Base-by-base conservation (phyloP, 2,329 filamentous ascomycete species). In the Aspergillus alliaceus region DNA sequence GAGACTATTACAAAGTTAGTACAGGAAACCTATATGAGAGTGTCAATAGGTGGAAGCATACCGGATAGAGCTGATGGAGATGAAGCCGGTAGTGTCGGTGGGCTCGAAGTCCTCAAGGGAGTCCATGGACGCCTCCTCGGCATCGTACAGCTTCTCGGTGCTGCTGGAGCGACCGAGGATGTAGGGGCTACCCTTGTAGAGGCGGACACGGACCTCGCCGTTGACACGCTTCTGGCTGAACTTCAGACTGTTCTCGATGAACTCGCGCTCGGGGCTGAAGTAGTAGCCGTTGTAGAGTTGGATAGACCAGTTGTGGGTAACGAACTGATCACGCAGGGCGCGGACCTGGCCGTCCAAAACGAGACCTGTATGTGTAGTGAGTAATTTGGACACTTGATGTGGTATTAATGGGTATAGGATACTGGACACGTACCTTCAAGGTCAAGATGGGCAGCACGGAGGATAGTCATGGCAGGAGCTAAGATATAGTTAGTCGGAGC, bases 181-280 rank as follows among this genome's bases (percentile, higher is more conserved):
- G 79, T 71, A 87, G 79, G 69, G 78, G 63, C 64, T 79, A 63
- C 89, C 87, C 84, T 89, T 89, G 82, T 88, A 90, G 61, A 80
- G 79, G 56, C 83, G 82, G 72, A 85, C 81, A 62, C 86, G 79
- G 59, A 90, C 87, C 68, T 78, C 72, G 59, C 84, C 84, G 72
- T 86, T 86, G 72, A 86, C 84, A 57, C 79, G 78, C 67, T 61
- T 82, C 72, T 90, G 86, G 42, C 77, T 80, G 63, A 82, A 82
- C 52, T 79, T 68, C 67, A 89, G 84, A 66, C 82, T 82, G 70
- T 86, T 82, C 77, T 92, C 85, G 56, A 89, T 78, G 77, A 89
- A 89, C 73, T 88, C 86, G 58, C 86, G 84, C 76, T 90, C 87
- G 31, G 87, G 86, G 14, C 84, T 87, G 79, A 89, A 90, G 81